Evolutionary conservation across 306 rosid genomes (phyloP).

Genomic region (Astragalus membranaceus): DNA sequence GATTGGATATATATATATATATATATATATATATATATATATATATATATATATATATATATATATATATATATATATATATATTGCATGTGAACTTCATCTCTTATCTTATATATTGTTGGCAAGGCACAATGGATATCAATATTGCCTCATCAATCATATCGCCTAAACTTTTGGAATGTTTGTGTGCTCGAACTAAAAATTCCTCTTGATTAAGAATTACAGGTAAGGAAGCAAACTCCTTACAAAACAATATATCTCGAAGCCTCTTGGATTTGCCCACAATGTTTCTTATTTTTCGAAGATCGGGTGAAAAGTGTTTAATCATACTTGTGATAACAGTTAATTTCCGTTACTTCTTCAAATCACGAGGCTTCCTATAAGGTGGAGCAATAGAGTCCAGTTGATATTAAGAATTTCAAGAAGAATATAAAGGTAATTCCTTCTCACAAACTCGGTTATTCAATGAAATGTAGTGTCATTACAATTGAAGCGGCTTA

Average conservation of each 20-base stretch:
- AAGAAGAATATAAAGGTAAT: no score
- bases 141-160: neutral
- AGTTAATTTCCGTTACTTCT: conserved; percentile 62
- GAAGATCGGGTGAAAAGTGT: conserved; percentile 48
- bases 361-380: conserved; percentile 62
- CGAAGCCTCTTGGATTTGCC: conserved; percentile 49
- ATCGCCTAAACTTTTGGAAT: neutral
- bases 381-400: conserved; percentile 37
- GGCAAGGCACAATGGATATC: no score
- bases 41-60: no score
- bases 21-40: no score
- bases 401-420: no score
- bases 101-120: no score
- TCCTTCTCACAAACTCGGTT: no score
- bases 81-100: no score
- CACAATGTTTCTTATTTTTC: conserved; percentile 44
- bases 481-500: no score
- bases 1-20: no score
- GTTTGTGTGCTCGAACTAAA: conserved; percentile 15
- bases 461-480: no score
- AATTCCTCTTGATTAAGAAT: conserved; percentile 46
- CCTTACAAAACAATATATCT: conserved; percentile 59
- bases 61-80: no score
- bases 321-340: conserved; percentile 57
- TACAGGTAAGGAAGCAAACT: conserved; percentile 46